Conservation (phyloP, 1,284 basidiomycete genomes). For the Sanguinoderma infundibulare region DNA sequence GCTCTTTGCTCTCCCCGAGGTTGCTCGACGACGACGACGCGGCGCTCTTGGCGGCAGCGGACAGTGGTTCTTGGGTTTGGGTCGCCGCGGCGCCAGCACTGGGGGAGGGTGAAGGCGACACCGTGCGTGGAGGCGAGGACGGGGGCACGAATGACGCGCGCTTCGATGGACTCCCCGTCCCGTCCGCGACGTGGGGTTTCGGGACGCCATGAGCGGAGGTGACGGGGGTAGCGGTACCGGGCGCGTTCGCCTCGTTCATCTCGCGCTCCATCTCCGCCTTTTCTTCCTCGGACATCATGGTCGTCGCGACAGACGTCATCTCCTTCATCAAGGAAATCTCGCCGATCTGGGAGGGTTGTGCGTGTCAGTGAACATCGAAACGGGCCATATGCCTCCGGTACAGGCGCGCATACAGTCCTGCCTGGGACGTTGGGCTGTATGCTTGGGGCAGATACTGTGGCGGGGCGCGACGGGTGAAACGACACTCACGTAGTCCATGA, state of each 20-base stretch:
- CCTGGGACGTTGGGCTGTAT: too few relatives aligned
- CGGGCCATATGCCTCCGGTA: too few relatives aligned
- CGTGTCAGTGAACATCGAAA: neutral
- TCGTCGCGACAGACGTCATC: slow-evolving; percentile 80
- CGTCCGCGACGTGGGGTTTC: slow-evolving; percentile 13
- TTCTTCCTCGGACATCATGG: slow-evolving; percentile 91
- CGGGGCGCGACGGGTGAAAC: too few relatives aligned
- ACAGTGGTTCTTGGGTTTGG: slow-evolving; percentile 11
- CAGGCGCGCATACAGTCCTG: too few relatives aligned
- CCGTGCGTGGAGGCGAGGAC: slow-evolving; percentile 14
- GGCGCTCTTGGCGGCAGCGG: slow-evolving; percentile 12
- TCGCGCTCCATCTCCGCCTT: slow-evolving; percentile 84
- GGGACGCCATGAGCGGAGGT: slow-evolving; percentile 21
- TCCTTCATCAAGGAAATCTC: slow-evolving; percentile 94
- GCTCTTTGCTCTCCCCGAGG: slow-evolving; percentile 20
- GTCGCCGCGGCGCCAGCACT: slow-evolving; percentile 17
- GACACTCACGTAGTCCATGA: slow-evolving; percentile 85
- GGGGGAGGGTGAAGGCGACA: slow-evolving; percentile 20
- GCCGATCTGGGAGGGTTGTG: slow-evolving; percentile 66
- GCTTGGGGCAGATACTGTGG: too few relatives aligned
- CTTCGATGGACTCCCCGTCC: slow-evolving; percentile 13
- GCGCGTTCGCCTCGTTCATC: slow-evolving; percentile 49
- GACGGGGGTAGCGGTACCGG: slow-evolving; percentile 26
- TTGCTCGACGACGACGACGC: slow-evolving; percentile 26
- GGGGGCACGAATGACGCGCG: slow-evolving; percentile 1